phyloP scores from a whole-genome alignment of 345 rosid genomes.

The Turnera subulata region DNA sequence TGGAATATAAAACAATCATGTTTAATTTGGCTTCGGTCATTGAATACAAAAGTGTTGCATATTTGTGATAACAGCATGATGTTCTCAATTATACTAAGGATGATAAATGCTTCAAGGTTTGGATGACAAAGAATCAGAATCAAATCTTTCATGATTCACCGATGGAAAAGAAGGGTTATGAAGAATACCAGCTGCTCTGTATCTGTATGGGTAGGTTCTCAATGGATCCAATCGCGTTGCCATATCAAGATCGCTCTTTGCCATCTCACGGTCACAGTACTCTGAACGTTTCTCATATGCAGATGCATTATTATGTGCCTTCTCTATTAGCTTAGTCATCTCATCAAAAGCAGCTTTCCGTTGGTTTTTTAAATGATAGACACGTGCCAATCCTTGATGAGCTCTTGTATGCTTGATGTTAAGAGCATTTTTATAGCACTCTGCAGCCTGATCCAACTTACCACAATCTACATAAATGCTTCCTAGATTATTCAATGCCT shows the following conservation, averaged over 20 bases:
- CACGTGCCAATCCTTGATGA: conserved; percentile 94
- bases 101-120: too few species aligned
- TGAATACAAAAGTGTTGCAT: too few species aligned
- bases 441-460: conserved; percentile 71
- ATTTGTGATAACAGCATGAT: too few species aligned
- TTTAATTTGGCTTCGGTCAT: too few species aligned
- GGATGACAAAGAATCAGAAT: too few species aligned
- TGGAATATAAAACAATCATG: background rate
- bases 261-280: conserved; percentile 75
- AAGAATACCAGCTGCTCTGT: conserved; percentile 83
- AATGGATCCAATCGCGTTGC: conserved; percentile 82
- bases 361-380: conserved; percentile 58
- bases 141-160: too few species aligned
- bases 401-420: conserved; percentile 90
- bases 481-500: conserved; percentile 94
- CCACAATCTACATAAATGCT: conserved; percentile 74
- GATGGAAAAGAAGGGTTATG: background rate
- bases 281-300: conserved; percentile 95
- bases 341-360: conserved; percentile 77
- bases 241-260: conserved; percentile 75
- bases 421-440: conserved; percentile 74
- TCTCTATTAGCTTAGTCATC: conserved; percentile 85
- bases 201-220: conserved; percentile 93
- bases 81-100: too few species aligned
- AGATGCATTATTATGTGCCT: conserved; percentile 62